These are phyloP conservation scores for Mayamaea pseudoterrestris DNA, from an alignment of 108 stramenopile genomes.

Conservation along the genomic window DNA sequence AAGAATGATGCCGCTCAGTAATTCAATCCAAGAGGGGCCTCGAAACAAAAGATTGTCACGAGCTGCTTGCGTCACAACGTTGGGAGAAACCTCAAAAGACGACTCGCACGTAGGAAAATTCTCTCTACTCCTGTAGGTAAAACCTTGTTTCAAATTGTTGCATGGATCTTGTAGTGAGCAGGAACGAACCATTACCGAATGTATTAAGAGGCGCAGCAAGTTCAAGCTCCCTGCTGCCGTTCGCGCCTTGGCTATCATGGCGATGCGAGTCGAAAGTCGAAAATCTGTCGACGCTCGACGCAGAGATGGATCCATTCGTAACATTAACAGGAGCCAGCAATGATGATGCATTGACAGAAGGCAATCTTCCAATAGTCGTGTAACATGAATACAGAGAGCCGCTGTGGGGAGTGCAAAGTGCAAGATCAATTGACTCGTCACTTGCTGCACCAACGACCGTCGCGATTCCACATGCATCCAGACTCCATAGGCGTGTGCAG, in stretches of 20 bases:
- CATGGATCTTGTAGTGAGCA: slow-evolving; percentile 1
- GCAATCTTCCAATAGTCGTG: slow-evolving; percentile 62
- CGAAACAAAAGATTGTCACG: no score
- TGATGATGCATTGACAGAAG: no score
- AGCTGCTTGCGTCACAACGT: no score
- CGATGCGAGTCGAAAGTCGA: slow-evolving; percentile 37
- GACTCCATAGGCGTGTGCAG: slow-evolving; percentile 54
- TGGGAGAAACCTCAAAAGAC: no score
- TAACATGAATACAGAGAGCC: slow-evolving; percentile 49
- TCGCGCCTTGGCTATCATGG: slow-evolving; percentile 63
- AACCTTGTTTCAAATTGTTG: slow-evolving; percentile 14
- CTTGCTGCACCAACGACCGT: slow-evolving; percentile 12
- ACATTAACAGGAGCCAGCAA: no score
- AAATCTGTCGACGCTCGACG: no score
- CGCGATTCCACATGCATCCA: slow-evolving; percentile 59
- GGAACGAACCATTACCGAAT: slow-evolving; percentile 35
- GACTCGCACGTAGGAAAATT: no score
- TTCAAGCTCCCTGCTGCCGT: slow-evolving; percentile 60
- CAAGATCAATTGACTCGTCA: slow-evolving; percentile 57
- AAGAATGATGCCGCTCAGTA: no score
- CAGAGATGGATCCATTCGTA: no score
- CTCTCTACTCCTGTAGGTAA: slow-evolving; percentile 18
- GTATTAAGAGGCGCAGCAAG: slow-evolving; percentile 37
- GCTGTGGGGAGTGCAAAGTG: no score
- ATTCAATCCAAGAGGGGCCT: no score